Base-by-base conservation (phyloP, 1,139 yeast species). In the Candida tetrigidarum region DNA sequence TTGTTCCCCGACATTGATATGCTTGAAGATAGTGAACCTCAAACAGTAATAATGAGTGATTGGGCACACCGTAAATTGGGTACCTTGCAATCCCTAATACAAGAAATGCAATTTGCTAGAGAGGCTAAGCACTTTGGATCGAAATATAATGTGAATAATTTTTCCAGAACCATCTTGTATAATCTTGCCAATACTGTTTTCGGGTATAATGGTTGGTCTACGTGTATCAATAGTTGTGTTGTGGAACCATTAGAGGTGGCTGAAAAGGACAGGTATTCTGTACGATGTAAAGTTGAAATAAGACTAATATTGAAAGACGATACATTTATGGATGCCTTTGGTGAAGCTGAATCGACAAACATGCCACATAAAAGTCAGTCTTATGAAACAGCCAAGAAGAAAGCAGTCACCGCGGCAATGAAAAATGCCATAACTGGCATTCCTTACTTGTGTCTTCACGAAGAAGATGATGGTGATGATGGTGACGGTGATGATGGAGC, bases 171-270 rank as follows among this genome's bases (percentile, higher is more conserved):
- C 16, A 45, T 66, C 30, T 70, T 81, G 3, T 67, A 83, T 37
- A 66, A 66, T 19, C 58, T 82, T 25, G 88, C 91, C 3, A 86
- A 86, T 55, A 80, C 75, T 35, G 69, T 78, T 3, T 86, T 85
- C 66, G 93, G 92, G 2, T 74, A 66, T 52, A 63, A 74, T 43
- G 91, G 90, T 23, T 86, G 95, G 95, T 71, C 77, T 19, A 72
- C 81, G 1, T 73, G 71, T 47, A 63, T 86, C 8, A 51, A 68
- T 22, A 63, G 63, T 20, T 50, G 53, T 42, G 32, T 23, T 4
- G 18, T 49, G 6, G 8, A 18, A 4, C 39, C 38, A 23, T 26
- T 25, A 12, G 14, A 25, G 5, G 20, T 26, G 29, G 11, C 54
- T 8, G 56, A 49, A 6, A 47, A 48, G 1, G 45, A 43, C 3